phyloP scores from a whole-genome alignment of 371 early-diverging fungal species.

The Mucor racemosus region DNA sequence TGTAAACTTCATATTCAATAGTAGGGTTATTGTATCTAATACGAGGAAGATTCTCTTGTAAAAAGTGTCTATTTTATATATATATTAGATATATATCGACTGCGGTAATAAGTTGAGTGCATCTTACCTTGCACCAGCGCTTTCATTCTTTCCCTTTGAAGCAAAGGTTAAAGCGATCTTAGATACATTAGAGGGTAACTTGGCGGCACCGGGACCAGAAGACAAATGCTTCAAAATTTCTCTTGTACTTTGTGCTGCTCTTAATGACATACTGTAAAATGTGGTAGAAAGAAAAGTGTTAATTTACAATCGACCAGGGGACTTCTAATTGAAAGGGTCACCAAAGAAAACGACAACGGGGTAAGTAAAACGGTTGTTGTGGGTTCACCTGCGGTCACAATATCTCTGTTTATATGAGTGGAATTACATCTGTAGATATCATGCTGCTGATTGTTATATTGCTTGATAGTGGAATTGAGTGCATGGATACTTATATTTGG shows the following conservation, averaged over 20 bases:
- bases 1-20: slow-evolving; percentile 57
- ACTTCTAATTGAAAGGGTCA: slow-evolving; percentile 7
- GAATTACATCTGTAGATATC: too few relatives aligned
- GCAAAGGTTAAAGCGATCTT: slow-evolving; percentile 63
- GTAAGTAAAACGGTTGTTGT: too few relatives aligned
- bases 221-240: slow-evolving; percentile 38
- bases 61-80: slow-evolving; percentile 54
- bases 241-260: slow-evolving; percentile 43
- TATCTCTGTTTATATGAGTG: too few relatives aligned
- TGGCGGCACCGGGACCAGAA: slow-evolving; percentile 58
- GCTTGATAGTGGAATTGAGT: too few relatives aligned
- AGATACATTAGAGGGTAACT: slow-evolving; percentile 53
- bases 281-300: background rate
- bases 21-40: slow-evolving; percentile 68
- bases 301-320: background rate
- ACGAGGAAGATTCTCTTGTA: slow-evolving; percentile 63
- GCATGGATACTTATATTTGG: too few relatives aligned
- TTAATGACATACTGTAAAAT: slow-evolving; percentile 37
- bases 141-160: slow-evolving; percentile 56
- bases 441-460: too few relatives aligned
- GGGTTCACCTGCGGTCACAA: background rate
- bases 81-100: background rate
- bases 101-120: background rate
- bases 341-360: background rate
- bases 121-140: slow-evolving; percentile 63